These are phyloP conservation scores for Naganishia vishniacii DNA, from an alignment of 768 basidiomycete species.

Conservation along the genomic window DNA sequence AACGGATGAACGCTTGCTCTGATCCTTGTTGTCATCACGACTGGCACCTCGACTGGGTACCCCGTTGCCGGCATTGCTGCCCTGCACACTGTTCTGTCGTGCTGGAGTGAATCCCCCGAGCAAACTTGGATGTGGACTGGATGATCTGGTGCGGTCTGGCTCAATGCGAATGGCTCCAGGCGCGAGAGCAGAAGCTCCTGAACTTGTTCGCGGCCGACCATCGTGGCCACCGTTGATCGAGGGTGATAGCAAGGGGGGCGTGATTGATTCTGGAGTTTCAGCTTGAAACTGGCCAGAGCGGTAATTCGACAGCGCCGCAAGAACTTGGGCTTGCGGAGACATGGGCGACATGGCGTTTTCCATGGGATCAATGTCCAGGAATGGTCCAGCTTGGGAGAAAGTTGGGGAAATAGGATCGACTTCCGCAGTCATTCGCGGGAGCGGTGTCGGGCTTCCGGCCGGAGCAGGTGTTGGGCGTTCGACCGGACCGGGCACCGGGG, in stretches of 20 bases:
- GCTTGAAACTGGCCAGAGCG: not conserved
- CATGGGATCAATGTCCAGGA: slow-evolving; percentile 23
- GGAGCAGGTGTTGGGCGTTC: not conserved
- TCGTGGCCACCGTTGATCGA: not conserved
- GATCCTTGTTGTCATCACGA: slow-evolving; percentile 28
- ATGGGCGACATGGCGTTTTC: slow-evolving; percentile 15
- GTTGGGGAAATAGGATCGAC: slow-evolving; percentile 18
- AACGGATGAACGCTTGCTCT: not conserved
- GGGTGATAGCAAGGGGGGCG: slow-evolving; percentile 3
- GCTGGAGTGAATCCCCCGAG: slow-evolving; percentile 10
- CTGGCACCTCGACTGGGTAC: slow-evolving; percentile 19
- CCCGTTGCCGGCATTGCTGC: slow-evolving; percentile 29
- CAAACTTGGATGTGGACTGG: not conserved
- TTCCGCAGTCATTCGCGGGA: not conserved
- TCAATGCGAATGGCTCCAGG: slow-evolving; percentile 18
- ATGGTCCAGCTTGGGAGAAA: slow-evolving; percentile 8
- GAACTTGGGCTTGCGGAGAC: slow-evolving; percentile 14
- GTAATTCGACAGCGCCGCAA: slow-evolving; percentile 14
- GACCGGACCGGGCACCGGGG: not conserved
- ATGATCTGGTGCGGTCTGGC: not conserved
- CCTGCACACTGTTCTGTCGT: not conserved
- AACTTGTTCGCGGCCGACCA: slow-evolving; percentile 6
- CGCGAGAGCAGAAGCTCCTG: slow-evolving; percentile 7
- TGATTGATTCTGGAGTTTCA: not conserved
- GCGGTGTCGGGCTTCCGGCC: not conserved